Evolutionary conservation across 805 yeast genomes (phyloP).

Genomic region (Metschnikowia amazonensis): DNA sequence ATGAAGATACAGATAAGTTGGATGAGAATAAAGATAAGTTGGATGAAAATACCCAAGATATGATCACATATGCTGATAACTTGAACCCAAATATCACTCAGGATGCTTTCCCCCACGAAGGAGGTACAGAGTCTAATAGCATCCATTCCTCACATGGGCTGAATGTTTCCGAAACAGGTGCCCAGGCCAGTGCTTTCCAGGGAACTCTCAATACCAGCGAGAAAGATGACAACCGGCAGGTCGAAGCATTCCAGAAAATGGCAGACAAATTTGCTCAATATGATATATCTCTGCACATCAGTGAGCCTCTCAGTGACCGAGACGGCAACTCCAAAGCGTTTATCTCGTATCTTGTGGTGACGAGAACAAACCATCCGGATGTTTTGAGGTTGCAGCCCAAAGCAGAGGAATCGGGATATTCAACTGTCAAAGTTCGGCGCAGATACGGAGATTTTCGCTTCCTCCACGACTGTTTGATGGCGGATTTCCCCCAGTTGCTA

Average conservation of each 20-base stretch:
- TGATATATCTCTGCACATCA: slow-evolving; percentile 34
- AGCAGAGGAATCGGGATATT: slow-evolving; percentile 11
- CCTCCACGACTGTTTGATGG: slow-evolving; percentile 66
- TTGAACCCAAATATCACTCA: too few relatives aligned
- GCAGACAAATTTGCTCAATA: slow-evolving; percentile 16
- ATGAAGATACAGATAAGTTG: neutral
- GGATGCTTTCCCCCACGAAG: too few relatives aligned
- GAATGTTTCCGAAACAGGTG: neutral
- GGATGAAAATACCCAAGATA: too few relatives aligned
- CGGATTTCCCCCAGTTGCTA: slow-evolving; percentile 80
- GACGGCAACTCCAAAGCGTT: slow-evolving; percentile 71
- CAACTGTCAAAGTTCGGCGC: slow-evolving; percentile 57
- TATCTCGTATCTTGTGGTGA: slow-evolving; percentile 65
- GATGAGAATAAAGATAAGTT: neutral
- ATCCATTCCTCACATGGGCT: neutral
- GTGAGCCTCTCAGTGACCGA: slow-evolving; percentile 63
- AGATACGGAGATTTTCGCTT: slow-evolving; percentile 85
- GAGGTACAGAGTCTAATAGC: too few relatives aligned
- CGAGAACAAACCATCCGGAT: slow-evolving; percentile 60
- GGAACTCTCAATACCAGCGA: neutral
- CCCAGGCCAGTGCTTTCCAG: neutral
- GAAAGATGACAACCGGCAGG: neutral
- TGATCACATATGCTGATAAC: too few relatives aligned
- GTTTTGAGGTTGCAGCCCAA: slow-evolving; percentile 34
- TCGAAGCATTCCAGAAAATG: slow-evolving; percentile 7